phyloP scores from a whole-genome alignment of 1,284 basidiomycete species.

The Boletus mariae region DNA sequence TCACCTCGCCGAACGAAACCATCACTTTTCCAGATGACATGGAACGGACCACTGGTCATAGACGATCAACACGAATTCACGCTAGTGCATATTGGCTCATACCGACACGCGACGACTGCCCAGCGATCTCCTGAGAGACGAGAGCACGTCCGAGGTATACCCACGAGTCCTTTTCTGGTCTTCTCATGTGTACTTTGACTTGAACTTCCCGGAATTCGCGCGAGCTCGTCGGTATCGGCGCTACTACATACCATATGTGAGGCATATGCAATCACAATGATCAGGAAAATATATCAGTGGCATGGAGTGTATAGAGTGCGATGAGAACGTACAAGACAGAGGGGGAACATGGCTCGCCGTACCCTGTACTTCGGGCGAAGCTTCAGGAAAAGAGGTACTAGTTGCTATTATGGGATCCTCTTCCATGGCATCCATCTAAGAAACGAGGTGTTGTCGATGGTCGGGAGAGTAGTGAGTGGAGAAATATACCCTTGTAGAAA shows the following conservation, averaged over 20 bases:
- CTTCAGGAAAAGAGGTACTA: slow-evolving; percentile 21
- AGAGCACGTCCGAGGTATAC: slow-evolving; percentile 71
- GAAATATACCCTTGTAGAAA: slow-evolving; percentile 5
- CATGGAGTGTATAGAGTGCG: neutral
- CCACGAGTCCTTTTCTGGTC: slow-evolving; percentile 77
- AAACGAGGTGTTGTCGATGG: neutral
- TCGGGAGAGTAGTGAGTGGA: neutral
- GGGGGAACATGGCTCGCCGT: slow-evolving; percentile 15
- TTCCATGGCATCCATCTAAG: slow-evolving; percentile 35
- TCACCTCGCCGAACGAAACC: slow-evolving; percentile 68
- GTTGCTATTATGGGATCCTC: slow-evolving; percentile 29
- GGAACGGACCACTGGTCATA: slow-evolving; percentile 58
- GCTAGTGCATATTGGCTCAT: slow-evolving; percentile 27
- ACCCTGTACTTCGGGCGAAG: slow-evolving; percentile 17
- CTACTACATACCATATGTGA: slow-evolving; percentile 15
- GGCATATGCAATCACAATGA: slow-evolving; percentile 2
- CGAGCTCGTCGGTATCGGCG: slow-evolving; percentile 26
- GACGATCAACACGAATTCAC: slow-evolving; percentile 13
- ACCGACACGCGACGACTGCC: slow-evolving; percentile 76
- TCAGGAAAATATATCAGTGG: slow-evolving; percentile 11
- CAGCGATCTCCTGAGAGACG: slow-evolving; percentile 65
- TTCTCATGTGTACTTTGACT: slow-evolving; percentile 78
- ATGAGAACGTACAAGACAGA: slow-evolving; percentile 18
- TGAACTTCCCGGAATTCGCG: slow-evolving; percentile 71
- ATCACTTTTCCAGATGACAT: slow-evolving; percentile 63